Conservation (phyloP, 1,139 yeast species). For the Geotrichum siamense region DNA sequence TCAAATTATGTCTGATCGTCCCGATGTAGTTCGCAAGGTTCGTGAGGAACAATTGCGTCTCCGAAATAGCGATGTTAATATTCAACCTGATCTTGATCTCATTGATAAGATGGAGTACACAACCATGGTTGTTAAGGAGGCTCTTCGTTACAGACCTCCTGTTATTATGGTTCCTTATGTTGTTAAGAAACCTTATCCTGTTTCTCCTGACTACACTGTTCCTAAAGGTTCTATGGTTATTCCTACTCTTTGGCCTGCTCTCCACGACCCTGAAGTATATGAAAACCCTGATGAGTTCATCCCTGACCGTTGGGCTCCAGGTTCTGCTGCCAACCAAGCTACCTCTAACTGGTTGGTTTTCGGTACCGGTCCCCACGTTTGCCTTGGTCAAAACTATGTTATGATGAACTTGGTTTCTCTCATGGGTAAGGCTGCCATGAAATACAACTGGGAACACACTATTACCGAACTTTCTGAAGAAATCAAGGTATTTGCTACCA, state of each 20-base stretch:
- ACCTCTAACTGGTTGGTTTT: conserved; percentile 92
- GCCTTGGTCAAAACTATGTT: conserved; percentile 91
- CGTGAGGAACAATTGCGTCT: conserved; percentile 87
- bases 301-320: conserved; percentile 90
- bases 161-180: conserved; percentile 97
- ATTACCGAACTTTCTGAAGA: conserved; percentile 80
- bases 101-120: conserved; percentile 86
- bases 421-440: conserved; percentile 81
- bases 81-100: conserved; percentile 57
- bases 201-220: conserved; percentile 73
- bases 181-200: conserved; percentile 77
- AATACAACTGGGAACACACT: conserved; percentile 72
- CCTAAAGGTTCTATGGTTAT: conserved; percentile 97
- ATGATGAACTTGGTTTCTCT: conserved; percentile 81
- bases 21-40: conserved; percentile 74
- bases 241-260: conserved; percentile 89
- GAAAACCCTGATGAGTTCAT: conserved; percentile 88
- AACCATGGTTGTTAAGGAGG: conserved; percentile 80
- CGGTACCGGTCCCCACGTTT: conserved; percentile 95
- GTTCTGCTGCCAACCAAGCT: conserved; percentile 50
- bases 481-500: conserved; percentile 93
- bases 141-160: conserved; percentile 93
- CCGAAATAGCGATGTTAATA: conserved; percentile 65
- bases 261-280: conserved; percentile 95
- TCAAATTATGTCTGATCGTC: conserved; percentile 92